Percentiles rank a stretch among this genome's conserved stretches.
Evolutionary conservation across 805 yeast species (phyloP).

Genomic region (Metahyphopichia silvanorum): DNA sequence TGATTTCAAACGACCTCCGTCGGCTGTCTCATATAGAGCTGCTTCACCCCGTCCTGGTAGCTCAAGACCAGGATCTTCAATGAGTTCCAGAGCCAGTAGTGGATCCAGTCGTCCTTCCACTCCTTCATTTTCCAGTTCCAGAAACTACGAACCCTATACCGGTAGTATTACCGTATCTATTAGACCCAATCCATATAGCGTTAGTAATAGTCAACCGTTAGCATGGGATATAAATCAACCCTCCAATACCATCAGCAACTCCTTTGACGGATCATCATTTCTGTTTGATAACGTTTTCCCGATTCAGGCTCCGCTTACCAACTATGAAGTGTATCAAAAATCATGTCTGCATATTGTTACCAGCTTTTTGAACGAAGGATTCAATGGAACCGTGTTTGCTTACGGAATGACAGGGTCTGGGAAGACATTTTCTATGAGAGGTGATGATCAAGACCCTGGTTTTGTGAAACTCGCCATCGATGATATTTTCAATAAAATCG

Average conservation of each 20-base stretch:
- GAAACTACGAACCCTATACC: slow-evolving; percentile 44
- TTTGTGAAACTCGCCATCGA: slow-evolving; percentile 66
- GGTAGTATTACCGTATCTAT: slow-evolving; percentile 77
- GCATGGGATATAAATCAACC: slow-evolving; percentile 46
- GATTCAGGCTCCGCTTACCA: slow-evolving; percentile 41
- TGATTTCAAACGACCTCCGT: slow-evolving; percentile 28
- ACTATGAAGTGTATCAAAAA: slow-evolving; percentile 56
- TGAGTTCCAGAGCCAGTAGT: slow-evolving; percentile 18
- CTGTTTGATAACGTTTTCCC: slow-evolving; percentile 77
- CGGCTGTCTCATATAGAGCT: slow-evolving; percentile 25
- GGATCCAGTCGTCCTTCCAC: slow-evolving; percentile 33
- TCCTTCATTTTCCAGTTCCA: slow-evolving; percentile 23
- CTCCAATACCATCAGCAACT: slow-evolving; percentile 39
- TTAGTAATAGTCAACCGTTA: slow-evolving; percentile 27
- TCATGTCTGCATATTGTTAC: slow-evolving; percentile 53
- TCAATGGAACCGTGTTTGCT: slow-evolving; percentile 86
- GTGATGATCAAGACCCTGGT: slow-evolving; percentile 60
- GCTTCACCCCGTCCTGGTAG: slow-evolving; percentile 24
- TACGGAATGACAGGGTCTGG: slow-evolving; percentile 96
- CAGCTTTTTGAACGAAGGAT: slow-evolving; percentile 63
- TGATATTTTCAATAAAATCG: slow-evolving; percentile 53
- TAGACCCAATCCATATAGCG: slow-evolving; percentile 65
- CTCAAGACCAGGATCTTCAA: slow-evolving; percentile 34
- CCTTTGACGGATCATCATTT: slow-evolving; percentile 59
- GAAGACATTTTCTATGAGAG: slow-evolving; percentile 85